Evolutionary conservation across 257 asterid genomes (phyloP), one percentile per base, ranked within the genome.

Genomic region (Lycium ferocissimum): DNA sequence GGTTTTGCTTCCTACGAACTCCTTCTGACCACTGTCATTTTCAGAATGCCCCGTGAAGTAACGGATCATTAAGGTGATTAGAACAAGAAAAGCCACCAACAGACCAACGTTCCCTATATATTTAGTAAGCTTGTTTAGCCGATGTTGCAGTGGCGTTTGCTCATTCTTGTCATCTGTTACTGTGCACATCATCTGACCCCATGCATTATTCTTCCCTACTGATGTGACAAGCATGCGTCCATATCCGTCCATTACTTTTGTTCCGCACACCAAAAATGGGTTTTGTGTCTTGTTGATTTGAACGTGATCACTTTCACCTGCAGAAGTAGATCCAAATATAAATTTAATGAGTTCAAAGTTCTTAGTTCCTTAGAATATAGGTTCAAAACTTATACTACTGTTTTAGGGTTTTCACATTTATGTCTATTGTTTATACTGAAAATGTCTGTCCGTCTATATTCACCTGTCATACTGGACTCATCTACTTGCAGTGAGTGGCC

Each of bases 401-500:
- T 26, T 73, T 49, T 3, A 20, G 6, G 43, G 20, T 9, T 49
- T 33, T 8, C 14, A 7, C 22, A 26, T 26, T 49, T 51, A 76
- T 76, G 51, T 49, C 9, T 13, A 51, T 76, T 53, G 15, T 78
- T 53, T 26, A 53, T 53, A 51, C 63, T 49, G 47, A 76, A 26
- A 26, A n/a, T 43, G 9, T 26, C 33, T 26, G 63, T 78, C 63
- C 5, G 20, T 26, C 26, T 26, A 7, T 51, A 14, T 26, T 53
- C n/a, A 78, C 92, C 91, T 6, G 89, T 88, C 89, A 88, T 87
- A 80, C 86, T 84, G 2, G 91, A 87, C 65, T 89, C 91, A 5
- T 91, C 91, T 12, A 90, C 92, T 10, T 84, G 86, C 4, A 90
- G 72, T 0, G 92, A 91, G 47, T 88, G 81, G 3, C 92, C 92